These are phyloP conservation scores for Medicago ruthenica DNA, from an alignment of 306 rosid genomes.

Conservation along the genomic window DNA sequence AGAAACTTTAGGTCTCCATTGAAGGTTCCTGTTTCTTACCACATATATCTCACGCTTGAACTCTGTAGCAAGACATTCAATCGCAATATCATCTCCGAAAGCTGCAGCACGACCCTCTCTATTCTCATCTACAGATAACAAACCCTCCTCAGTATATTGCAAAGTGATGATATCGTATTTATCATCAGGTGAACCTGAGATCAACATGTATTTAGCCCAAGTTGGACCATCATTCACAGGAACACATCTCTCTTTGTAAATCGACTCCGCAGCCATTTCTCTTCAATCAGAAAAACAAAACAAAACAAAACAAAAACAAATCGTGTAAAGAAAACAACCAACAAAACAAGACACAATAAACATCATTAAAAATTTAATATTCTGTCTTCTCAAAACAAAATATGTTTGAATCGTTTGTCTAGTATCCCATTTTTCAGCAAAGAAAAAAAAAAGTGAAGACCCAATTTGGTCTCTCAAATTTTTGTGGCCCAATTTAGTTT, in stretches of 20 bases:
- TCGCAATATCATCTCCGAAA: constrained; percentile 96
- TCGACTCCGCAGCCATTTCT: constrained; percentile 91
- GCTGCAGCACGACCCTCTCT: constrained; percentile 94
- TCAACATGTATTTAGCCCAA: constrained; percentile 98
- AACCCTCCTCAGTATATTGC: constrained; percentile 94
- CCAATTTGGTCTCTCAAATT: no score
- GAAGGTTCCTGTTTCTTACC: constrained; percentile 60
- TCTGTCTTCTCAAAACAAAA: not conserved
- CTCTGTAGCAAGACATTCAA: constrained; percentile 98
- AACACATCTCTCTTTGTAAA: constrained; percentile 90
- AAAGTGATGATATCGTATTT: constrained; percentile 90
- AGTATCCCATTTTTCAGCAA: not conserved
- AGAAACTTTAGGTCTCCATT: constrained; percentile 10
- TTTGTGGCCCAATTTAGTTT: no score
- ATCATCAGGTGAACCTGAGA: constrained; percentile 83
- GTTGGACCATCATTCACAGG: constrained; percentile 78
- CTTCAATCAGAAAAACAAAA: constrained; percentile 55
- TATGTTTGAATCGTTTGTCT: not conserved
- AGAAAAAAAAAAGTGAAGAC: not conserved
- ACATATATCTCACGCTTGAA: constrained; percentile 92
- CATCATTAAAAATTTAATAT: constrained; percentile 14
- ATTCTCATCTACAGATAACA: constrained; percentile 86
- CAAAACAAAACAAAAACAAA: constrained; percentile 23
- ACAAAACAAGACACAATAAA: constrained; percentile 10
- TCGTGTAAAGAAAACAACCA: constrained; percentile 38